Conservation (phyloP, 2,329 filamentous ascomycete species). For the Pestalotiopsis sp. region DNA sequence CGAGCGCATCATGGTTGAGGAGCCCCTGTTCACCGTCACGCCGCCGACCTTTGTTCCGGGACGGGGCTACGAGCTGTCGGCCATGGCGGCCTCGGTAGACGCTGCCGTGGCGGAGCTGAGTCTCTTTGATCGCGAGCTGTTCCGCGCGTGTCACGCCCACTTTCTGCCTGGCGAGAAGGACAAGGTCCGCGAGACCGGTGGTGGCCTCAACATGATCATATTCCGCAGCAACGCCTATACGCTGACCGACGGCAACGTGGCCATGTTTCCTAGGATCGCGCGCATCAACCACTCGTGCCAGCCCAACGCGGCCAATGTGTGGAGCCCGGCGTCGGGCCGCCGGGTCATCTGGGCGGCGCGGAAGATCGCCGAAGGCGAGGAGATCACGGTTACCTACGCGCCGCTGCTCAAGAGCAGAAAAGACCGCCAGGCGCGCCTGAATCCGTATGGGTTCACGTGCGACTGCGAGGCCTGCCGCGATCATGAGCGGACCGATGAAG, state of each 20-base stretch:
- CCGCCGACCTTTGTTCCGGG: slow-evolving; percentile 29
- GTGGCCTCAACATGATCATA: slow-evolving; percentile 26
- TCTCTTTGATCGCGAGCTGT: slow-evolving; percentile 30
- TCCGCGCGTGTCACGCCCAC: slow-evolving; percentile 29
- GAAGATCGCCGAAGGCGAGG: slow-evolving; percentile 35
- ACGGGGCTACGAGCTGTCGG: slow-evolving; percentile 31
- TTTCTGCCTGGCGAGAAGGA: slow-evolving; percentile 22
- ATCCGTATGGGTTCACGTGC: slow-evolving; percentile 28
- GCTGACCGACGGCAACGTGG: slow-evolving; percentile 28
- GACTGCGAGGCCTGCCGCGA: slow-evolving; percentile 16
- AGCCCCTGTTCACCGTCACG: slow-evolving; percentile 33
- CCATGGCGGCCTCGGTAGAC: slow-evolving; percentile 35
- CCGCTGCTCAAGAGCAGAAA: slow-evolving; percentile 34
- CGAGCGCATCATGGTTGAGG: slow-evolving; percentile 40
- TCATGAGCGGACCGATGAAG: slow-evolving; percentile 8
- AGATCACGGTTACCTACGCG: slow-evolving; percentile 40
- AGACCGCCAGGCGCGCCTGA: slow-evolving; percentile 32
- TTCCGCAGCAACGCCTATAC: slow-evolving; percentile 43
- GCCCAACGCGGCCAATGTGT: slow-evolving; percentile 36
- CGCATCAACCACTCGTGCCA: slow-evolving; percentile 41
- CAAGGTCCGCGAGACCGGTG: neutral
- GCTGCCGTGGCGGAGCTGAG: slow-evolving; percentile 16
- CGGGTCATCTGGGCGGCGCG: slow-evolving; percentile 24
- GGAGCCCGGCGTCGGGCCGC: slow-evolving; percentile 22
- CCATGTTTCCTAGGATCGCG: slow-evolving; percentile 34